Percentiles rank a stretch among this genome's conserved stretches.
These are phyloP conservation scores for Psilocybe sp. DNA, from an alignment of 768 basidiomycete genomes.

Conservation along the genomic window DNA sequence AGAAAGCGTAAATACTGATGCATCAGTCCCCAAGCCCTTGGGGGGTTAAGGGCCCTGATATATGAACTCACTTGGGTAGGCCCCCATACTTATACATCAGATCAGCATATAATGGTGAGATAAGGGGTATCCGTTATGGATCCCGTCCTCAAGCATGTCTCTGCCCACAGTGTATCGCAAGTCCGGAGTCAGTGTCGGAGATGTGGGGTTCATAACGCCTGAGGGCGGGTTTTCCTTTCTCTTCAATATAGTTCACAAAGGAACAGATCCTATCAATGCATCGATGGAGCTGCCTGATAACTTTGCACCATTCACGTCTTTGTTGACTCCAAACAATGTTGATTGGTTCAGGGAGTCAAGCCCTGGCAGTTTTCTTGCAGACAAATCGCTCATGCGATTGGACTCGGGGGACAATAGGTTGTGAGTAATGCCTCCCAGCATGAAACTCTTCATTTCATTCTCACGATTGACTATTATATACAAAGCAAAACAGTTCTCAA, in stretches of 20 bases:
- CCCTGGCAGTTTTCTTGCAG: slow-evolving; percentile 6
- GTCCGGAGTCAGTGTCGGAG: slow-evolving; percentile 12
- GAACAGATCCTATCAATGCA: slow-evolving; percentile 2
- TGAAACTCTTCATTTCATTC: background rate
- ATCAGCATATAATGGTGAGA: too few relatives aligned
- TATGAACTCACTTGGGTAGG: too few relatives aligned
- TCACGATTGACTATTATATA: too few relatives aligned
- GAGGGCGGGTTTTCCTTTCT: slow-evolving; percentile 10
- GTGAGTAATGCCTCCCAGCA: background rate
- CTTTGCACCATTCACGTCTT: background rate
- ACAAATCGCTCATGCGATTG: background rate
- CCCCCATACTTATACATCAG: too few relatives aligned
- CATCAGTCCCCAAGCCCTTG: too few relatives aligned
- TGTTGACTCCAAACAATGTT: background rate
- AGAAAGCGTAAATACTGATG: too few relatives aligned
- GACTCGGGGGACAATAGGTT: background rate
- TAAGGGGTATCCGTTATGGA: too few relatives aligned
- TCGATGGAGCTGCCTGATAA: slow-evolving; percentile 5
- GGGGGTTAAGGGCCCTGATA: too few relatives aligned
- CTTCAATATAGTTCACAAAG: slow-evolving; percentile 10
- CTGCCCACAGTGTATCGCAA: slow-evolving; percentile 6
- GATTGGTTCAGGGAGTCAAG: background rate
- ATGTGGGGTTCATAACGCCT: slow-evolving; percentile 12
- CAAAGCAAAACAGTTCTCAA: background rate
- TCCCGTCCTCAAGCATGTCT: slow-evolving; percentile 8